A percentile compares a stretch with the other conserved stretches of the same genome.
Conservation (phyloP, 2,329 filamentous ascomycete species). For the Botrytis deweyae region DNA sequence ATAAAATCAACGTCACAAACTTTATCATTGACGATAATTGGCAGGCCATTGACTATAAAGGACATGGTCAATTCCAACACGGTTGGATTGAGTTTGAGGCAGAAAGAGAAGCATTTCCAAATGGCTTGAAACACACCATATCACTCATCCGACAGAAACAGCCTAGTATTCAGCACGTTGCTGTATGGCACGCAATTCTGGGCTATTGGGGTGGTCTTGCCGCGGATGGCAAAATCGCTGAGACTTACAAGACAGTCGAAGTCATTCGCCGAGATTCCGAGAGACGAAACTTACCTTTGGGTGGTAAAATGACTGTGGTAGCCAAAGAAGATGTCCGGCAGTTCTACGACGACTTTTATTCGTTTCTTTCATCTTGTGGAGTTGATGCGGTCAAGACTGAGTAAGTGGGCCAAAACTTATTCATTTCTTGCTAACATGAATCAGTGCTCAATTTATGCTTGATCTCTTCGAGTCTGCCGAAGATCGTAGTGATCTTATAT, state of each 20-base stretch:
- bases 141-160: slow-evolving; percentile 66
- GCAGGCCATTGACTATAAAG: slow-evolving; percentile 68
- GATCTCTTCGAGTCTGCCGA: slow-evolving; percentile 70
- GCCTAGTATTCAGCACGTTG: slow-evolving; percentile 75
- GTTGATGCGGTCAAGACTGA: slow-evolving; percentile 92
- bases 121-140: slow-evolving; percentile 72
- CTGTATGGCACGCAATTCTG: slow-evolving; percentile 89
- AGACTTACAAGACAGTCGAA: slow-evolving; percentile 73
- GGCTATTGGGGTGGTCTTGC: slow-evolving; percentile 91
- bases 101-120: slow-evolving; percentile 73
- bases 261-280: slow-evolving; percentile 51
- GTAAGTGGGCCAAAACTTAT: slow-evolving; percentile 25
- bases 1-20: slow-evolving; percentile 75
- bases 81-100: slow-evolving; percentile 87
- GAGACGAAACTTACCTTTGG: slow-evolving; percentile 50
- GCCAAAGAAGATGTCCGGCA: slow-evolving; percentile 69
- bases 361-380: slow-evolving; percentile 70
- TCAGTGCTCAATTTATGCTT: slow-evolving; percentile 74
- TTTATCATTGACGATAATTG: slow-evolving; percentile 98
- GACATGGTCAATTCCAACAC: slow-evolving; percentile 54
- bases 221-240: slow-evolving; percentile 69
- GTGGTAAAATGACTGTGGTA: slow-evolving; percentile 70
- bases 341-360: slow-evolving; percentile 91
- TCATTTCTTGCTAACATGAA: slow-evolving; percentile 6
- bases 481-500: slow-evolving; percentile 69